phyloP scores from a whole-genome alignment of 2,329 filamentous ascomycete species.

The Fusarium mangiferae region DNA sequence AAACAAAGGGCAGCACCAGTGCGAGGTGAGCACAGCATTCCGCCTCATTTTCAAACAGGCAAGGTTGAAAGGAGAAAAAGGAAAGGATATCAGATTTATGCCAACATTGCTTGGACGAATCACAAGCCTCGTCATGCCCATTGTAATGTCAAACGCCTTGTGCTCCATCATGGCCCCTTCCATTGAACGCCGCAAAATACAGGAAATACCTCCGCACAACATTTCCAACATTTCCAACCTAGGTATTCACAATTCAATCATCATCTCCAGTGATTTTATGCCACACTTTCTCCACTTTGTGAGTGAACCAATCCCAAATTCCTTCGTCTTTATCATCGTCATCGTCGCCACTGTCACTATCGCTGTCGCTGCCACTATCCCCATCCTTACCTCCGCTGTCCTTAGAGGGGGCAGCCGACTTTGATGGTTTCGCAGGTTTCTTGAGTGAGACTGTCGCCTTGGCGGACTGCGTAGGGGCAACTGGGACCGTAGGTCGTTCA shows the following conservation, averaged over 20 bases:
- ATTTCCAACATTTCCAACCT: background rate
- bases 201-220: background rate
- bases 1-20: conserved; percentile 1
- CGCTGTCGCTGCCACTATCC: conserved; percentile 20
- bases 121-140: background rate
- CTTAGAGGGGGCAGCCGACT: conserved; percentile 26
- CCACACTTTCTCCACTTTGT: conserved; percentile 59
- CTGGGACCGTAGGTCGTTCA: conserved; percentile 18
- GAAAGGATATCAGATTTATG: background rate
- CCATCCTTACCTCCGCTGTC: conserved; percentile 17
- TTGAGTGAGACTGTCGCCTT: conserved; percentile 35
- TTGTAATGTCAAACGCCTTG: conserved; percentile 16
- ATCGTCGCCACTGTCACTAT: conserved; percentile 33
- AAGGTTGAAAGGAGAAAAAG: background rate
- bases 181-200: conserved; percentile 26
- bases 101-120: background rate
- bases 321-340: conserved; percentile 48
- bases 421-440: conserved; percentile 27
- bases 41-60: conserved; percentile 8
- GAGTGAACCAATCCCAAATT: conserved; percentile 64
- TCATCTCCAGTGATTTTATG: conserved; percentile 53
- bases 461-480: conserved; percentile 23
- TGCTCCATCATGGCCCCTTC: conserved; percentile 2
- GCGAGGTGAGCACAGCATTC: background rate
- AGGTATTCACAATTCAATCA: conserved; percentile 10